These are phyloP conservation scores for Salvia hispanica DNA, from an alignment of 257 asterid species.

Conservation along the genomic window DNA sequence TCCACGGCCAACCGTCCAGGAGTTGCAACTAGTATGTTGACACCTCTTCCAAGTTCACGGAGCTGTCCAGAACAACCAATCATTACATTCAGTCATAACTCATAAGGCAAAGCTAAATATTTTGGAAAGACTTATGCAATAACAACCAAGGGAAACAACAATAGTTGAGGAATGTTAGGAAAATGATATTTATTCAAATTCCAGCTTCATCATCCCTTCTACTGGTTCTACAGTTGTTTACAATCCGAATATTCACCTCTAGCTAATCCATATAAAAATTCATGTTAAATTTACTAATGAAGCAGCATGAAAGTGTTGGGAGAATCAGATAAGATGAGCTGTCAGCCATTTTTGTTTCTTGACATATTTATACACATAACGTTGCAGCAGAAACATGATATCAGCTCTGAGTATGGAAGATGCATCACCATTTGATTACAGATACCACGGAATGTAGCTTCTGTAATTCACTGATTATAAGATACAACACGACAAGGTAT, in stretches of 20 bases:
- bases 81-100: background rate
- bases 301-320: background rate
- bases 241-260: background rate
- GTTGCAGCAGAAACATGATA: background rate
- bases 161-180: background rate
- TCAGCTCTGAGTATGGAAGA: background rate
- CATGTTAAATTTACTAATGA: slow-evolving; percentile 1
- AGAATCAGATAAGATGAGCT: background rate
- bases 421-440: background rate
- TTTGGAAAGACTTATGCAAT: background rate
- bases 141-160: background rate
- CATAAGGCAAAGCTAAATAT: background rate
- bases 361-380: background rate
- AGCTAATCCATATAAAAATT: background rate
- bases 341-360: background rate
- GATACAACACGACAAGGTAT: background rate
- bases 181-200: background rate
- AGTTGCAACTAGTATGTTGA: too few species aligned
- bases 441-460: slow-evolving; percentile 8
- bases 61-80: too few species aligned
- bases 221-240: background rate
- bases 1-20: too few species aligned
- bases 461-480: background rate
- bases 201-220: background rate
- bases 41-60: too few species aligned